A percentile compares a stretch with the other conserved stretches of the same genome.
Conservation (phyloP, 164 flowering plant species). For the Cinnamomum micranthum region DNA sequence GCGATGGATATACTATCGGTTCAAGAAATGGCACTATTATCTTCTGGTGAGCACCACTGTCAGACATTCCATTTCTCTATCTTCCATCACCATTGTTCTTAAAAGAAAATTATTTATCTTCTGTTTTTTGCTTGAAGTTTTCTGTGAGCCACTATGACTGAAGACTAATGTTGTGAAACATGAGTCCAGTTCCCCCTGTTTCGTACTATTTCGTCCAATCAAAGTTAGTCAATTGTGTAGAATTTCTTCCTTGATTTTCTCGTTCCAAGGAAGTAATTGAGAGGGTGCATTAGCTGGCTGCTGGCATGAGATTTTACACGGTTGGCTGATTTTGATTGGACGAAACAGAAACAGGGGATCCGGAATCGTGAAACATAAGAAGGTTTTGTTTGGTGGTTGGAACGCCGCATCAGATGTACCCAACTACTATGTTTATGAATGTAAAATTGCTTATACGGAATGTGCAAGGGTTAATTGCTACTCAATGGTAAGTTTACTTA, state of each 20-base stretch:
- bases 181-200: too few species aligned
- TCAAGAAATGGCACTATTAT: constrained; percentile 97
- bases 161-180: not conserved
- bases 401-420: not conserved
- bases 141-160: not conserved
- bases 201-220: too few species aligned
- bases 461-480: not conserved
- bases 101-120: too few species aligned
- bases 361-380: too few species aligned
- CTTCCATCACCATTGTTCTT: not conserved
- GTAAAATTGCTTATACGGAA: not conserved
- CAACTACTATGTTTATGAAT: not conserved
- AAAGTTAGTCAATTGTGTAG: too few species aligned
- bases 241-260: too few species aligned
- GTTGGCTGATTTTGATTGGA: too few species aligned
- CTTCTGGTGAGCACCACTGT: constrained; percentile 66
- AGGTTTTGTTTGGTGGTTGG: not conserved
- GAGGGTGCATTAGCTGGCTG: too few species aligned
- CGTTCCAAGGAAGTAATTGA: not conserved
- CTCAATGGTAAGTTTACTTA: not conserved
- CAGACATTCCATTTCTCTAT: not conserved
- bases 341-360: too few species aligned
- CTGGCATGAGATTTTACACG: too few species aligned
- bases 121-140: too few species aligned
- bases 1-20: constrained; percentile 95